Evolutionary conservation across 371 early-diverging fungal species (phyloP).

Genomic region (Mortierella sp.): DNA sequence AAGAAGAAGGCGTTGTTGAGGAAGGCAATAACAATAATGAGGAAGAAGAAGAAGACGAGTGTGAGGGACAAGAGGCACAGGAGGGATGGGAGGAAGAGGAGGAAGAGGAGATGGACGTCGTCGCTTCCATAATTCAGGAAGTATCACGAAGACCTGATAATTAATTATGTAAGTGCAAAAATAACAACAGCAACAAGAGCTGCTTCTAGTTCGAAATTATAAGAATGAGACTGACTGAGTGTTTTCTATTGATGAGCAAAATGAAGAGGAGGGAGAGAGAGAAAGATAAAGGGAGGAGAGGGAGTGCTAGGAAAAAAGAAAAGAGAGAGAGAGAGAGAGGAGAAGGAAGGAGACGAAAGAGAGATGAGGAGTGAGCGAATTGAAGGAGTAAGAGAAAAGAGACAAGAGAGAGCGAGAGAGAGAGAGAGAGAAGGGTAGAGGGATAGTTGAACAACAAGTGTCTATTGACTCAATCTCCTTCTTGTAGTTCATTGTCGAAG

Average conservation of each 20-base stretch:
- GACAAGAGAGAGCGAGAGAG: background rate
- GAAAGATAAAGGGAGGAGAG: background rate
- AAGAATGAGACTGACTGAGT: slow-evolving; percentile 10
- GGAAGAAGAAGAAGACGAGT: background rate
- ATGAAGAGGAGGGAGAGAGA: background rate
- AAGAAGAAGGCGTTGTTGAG: background rate
- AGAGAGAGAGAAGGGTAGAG: background rate
- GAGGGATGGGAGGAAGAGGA: background rate
- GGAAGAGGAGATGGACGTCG: background rate
- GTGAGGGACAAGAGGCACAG: background rate
- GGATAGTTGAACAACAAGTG: background rate
- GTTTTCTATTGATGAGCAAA: slow-evolving; percentile 4
- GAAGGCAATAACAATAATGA: background rate
- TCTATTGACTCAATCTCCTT: background rate
- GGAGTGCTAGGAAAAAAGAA: background rate
- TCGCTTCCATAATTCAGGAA: slow-evolving; percentile 13
- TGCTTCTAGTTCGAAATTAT: background rate
- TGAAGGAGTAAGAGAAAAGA: background rate
- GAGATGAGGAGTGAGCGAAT: background rate
- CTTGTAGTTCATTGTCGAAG: background rate
- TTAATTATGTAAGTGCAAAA: background rate
- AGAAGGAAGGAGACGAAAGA: background rate
- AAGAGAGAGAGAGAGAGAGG: background rate
- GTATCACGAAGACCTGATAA: background rate
- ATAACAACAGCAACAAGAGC: background rate